Evolutionary conservation across 2,329 filamentous ascomycete genomes (phyloP), one percentile per base, ranked within the genome.

Genomic region (Colletotrichum kahawae): DNA sequence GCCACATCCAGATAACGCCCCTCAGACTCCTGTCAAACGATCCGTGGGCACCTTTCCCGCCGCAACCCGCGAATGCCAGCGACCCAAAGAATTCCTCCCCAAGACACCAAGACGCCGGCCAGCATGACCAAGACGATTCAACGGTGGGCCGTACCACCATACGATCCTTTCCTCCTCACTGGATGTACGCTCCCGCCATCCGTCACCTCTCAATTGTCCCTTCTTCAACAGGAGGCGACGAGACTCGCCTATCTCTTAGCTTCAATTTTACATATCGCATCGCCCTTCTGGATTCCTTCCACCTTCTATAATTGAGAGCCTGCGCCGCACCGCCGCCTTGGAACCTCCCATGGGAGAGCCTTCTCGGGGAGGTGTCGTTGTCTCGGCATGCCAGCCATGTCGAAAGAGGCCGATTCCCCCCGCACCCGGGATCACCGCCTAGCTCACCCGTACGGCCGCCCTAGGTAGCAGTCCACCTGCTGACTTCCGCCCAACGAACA

Each of bases 291-390:
- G 56, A 31, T 43, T 24, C 48, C 12, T 48, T 24, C 14, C 27
- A 72, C 73, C 73, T 68, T 51, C 57, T 75, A 38, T 27, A 68
- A 54, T 27, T 2, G 63, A 72, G 24, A 63, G 34, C 27, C 63
- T 63, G 34, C 29, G 43, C 38, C 43, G 56, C 69, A 29, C 10
- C 43, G 36, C 3, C 7, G 63, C 71, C 63, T 64, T 64, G 69
- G 56, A 18, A 36, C 8, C 1, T 24, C 62, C 7, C 27, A 7
- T n/a, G 38, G 34, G 27, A 33, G 69, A 72, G 72, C 72, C 69
- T 75, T 72, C 68, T 72, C 48, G 33, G 57, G 57, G 63, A 68
- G 57, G 69, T 75, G 73, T 72, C 56, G 69, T 75, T 51, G 73
- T 72, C 69, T 75, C 34, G 73, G 69, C 57, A 75, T 69, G 63